A percentile compares a stretch with the other conserved stretches of the same genome.
Conservation (phyloP, 768 basidiomycete genomes). For the Fomitopsis serialis region DNA sequence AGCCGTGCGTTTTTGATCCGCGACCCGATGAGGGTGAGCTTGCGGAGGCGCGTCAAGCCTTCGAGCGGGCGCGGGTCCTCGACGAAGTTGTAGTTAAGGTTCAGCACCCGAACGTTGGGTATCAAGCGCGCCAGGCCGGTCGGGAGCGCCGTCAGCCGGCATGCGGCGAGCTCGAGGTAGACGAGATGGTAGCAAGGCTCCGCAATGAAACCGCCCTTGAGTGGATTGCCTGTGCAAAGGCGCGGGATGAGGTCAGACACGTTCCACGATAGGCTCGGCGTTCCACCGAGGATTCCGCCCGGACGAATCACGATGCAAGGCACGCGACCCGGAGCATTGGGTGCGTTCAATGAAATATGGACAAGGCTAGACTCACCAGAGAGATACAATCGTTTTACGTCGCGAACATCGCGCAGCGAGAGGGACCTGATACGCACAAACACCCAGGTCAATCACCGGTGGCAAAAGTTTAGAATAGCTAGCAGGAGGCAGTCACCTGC, state of each 20-base stretch:
- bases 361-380: constrained; percentile 58
- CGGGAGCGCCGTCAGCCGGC: constrained; percentile 76
- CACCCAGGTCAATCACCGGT: constrained; percentile 2
- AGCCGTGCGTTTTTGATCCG: constrained; percentile 71
- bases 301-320: neutral
- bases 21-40: constrained; percentile 82
- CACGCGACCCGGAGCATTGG: neutral
- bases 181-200: constrained; percentile 84
- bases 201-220: constrained; percentile 51
- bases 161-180: constrained; percentile 89
- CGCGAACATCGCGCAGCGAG: constrained; percentile 67
- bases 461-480: neutral
- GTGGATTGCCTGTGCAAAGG: constrained; percentile 57
- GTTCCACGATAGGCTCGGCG: neutral
- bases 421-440: constrained; percentile 29
- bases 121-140: constrained; percentile 52
- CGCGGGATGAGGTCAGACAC: constrained; percentile 13
- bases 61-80: constrained; percentile 63
- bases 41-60: constrained; percentile 71
- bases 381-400: constrained; percentile 91
- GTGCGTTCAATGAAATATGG: neutral
- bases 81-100: constrained; percentile 97
- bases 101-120: constrained; percentile 87
- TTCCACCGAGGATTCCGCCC: constrained; percentile 9
- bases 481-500: neutral